Evolutionary conservation across 1,139 yeast genomes (phyloP).

Genomic region (Candida pseudoviswanathii): DNA sequence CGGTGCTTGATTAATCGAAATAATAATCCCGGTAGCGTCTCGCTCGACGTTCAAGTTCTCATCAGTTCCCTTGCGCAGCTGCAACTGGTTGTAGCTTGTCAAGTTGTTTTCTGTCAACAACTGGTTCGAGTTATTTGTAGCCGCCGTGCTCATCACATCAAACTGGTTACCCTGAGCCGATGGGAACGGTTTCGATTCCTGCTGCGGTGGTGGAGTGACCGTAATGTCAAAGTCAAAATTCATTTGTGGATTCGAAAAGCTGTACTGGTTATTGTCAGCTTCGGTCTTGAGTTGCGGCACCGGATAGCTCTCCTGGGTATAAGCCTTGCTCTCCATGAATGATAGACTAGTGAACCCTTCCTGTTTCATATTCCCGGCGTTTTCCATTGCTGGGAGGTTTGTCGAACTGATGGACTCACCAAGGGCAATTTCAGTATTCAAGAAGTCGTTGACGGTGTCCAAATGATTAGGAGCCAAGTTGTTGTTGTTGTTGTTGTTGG

Average conservation of each 20-base stretch:
- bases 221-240: constrained; percentile 16
- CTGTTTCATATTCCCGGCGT: constrained; percentile 1
- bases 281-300: constrained; percentile 3
- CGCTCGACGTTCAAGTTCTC: constrained; percentile 15
- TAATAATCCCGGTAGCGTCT: constrained; percentile 23
- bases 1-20: constrained; percentile 37
- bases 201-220: constrained; percentile 17
- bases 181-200: constrained; percentile 10
- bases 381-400: constrained; percentile 27
- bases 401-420: constrained; percentile 46
- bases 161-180: constrained; percentile 4
- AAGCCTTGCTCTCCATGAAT: constrained; percentile 1
- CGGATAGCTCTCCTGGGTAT: neutral
- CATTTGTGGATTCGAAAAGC: constrained; percentile 11
- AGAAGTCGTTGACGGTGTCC: constrained; percentile 22
- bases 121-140: constrained; percentile 12
- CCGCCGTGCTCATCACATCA: constrained; percentile 14
- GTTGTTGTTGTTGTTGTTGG: neutral
- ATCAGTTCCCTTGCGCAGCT: neutral
- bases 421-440: constrained; percentile 32
- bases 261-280: constrained; percentile 7
- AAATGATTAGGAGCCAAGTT: constrained; percentile 11
- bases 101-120: constrained; percentile 34
- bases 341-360: constrained; percentile 6
- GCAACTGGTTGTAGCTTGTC: constrained; percentile 19